Base-by-base conservation (phyloP, 495 filamentous ascomycete species). In the Pseudevernia furfuracea region DNA sequence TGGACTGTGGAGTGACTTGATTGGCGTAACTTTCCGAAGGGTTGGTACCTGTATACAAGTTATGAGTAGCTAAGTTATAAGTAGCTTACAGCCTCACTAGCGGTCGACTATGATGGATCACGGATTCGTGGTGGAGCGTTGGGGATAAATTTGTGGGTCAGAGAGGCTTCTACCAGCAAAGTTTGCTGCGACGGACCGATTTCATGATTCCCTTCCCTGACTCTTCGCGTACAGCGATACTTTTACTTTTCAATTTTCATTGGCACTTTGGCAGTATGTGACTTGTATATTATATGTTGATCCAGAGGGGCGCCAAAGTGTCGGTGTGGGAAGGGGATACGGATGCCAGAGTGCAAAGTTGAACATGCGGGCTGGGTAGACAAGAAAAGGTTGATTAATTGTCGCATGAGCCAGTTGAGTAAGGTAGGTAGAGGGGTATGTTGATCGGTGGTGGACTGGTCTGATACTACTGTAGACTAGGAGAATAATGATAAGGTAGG, bases 121-220 rank as follows among this genome's bases (percentile, higher is more conserved):
- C n/a, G n/a, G n/a, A n/a, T n/a, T n/a, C n/a, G n/a, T n/a, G n/a
- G n/a, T n/a, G 58, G 52, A 63, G 38, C 38, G 61, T 44, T 63
- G 52, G 52, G 49, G 52, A 11, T 14, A n/a, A n/a, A 36, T 48
- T 63, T 63, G 61, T 63, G 61, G 61, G 61, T 56, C 52, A 44
- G 28, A 44, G 34, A 63, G 52, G 61, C 25, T 57, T 21, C 28
- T 57, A 19, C 25, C 41, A 57, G 19, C 49, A 53, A 43, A 57
- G 10, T 43, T 43, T 55, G 56, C 52, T 41, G 38, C 36, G 52
- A 63, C 37, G 61, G 61, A 57, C 49, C 39, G 39, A 63, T 56
- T 34, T 53, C 10, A 15, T 15, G 49, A 17, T 32, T 53, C n/a
- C n/a, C n/a, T 53, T 0, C 28, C 28, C n/a, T 0, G 6, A 15